Base-by-base conservation (phyloP, 805 yeast species). In the Priceomyces carsonii region DNA sequence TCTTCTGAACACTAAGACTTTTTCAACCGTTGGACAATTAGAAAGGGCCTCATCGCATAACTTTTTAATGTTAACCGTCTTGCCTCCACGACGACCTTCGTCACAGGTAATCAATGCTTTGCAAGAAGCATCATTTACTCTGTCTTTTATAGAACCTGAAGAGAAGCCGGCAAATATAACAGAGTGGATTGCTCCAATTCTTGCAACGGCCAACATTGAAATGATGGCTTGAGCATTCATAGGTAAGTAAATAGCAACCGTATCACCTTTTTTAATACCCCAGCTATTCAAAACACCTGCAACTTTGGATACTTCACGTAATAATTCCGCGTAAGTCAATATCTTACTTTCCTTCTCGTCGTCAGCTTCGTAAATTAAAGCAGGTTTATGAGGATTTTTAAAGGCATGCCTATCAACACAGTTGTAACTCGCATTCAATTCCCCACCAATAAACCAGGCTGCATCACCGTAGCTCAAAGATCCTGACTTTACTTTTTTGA, bases 141-240 rank as follows among this genome's bases (percentile, higher is more conserved):
- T 74, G 60, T 83, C 91, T 42, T 77, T 69, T 44, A 83, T 67
- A 8, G 88, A 81, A 39, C 82, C 82, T 25, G 87, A 73, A 6
- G 85, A 77, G 61, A 85, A 85, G 5, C 95, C 95, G 18, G 95
- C 95, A 66, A 85, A 85, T 20, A 85, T 82, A 23, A 85, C 93
- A 2, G 91, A 82, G 60, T 85, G 95, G 41, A 85, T 69, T 9
- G 95, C 95, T 51, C 95, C 95, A 44, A 85, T 68, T 62, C 95
- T 73, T 26, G 78, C 75, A 53, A 85, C 82, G 17, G 95, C 95
- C 61, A 85, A 64, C 69, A 85, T 63, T 18, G 93, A 78, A 38
- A 82, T 68, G 33, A 85, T 63, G 25, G 93, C 90, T 57, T 84
- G 86, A 29, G 90, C 84, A 44, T 80, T 82, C 93, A 85, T 85